Evolutionary conservation across 768 basidiomycete genomes (phyloP).

Genomic region (Coprinellus aureogranulatus): DNA sequence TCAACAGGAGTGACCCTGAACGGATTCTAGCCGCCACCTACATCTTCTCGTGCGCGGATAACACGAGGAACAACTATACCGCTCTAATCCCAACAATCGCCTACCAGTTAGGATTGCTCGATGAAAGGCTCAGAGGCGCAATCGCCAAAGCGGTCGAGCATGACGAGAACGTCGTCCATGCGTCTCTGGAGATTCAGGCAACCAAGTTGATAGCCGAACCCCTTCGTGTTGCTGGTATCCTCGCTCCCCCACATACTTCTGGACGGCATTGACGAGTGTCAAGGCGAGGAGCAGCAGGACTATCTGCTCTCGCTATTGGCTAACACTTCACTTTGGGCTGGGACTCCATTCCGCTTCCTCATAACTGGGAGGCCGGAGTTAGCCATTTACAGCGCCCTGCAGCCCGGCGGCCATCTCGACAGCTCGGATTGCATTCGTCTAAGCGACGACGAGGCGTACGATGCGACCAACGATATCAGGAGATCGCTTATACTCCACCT

Average conservation of each 20-base stretch:
- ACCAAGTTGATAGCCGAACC: not conserved
- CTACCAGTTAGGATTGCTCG: not conserved
- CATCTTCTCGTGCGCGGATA: constrained; percentile 4
- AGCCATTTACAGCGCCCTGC: not conserved
- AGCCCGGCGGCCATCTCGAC: not conserved
- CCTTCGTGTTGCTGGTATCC: not conserved
- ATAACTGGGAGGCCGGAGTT: not conserved
- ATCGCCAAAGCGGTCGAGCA: not conserved
- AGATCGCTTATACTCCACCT: not conserved
- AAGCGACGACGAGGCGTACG: no score
- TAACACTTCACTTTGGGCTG: not conserved
- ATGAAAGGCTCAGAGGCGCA: not conserved
- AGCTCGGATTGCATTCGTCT: no score
- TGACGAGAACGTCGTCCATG: not conserved
- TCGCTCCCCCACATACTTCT: not conserved
- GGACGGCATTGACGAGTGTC: constrained; percentile 2
- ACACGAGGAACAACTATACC: not conserved
- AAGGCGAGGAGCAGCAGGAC: not conserved
- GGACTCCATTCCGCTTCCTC: not conserved
- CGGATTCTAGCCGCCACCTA: not conserved
- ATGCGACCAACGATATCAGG: not conserved
- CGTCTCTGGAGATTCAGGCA: not conserved
- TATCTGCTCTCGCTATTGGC: not conserved
- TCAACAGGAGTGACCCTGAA: not conserved
- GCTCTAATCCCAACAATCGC: not conserved